Percentiles rank a stretch among this genome's conserved stretches.
Conservation (phyloP, 1,284 basidiomycete species). For the Somion occarium region DNA sequence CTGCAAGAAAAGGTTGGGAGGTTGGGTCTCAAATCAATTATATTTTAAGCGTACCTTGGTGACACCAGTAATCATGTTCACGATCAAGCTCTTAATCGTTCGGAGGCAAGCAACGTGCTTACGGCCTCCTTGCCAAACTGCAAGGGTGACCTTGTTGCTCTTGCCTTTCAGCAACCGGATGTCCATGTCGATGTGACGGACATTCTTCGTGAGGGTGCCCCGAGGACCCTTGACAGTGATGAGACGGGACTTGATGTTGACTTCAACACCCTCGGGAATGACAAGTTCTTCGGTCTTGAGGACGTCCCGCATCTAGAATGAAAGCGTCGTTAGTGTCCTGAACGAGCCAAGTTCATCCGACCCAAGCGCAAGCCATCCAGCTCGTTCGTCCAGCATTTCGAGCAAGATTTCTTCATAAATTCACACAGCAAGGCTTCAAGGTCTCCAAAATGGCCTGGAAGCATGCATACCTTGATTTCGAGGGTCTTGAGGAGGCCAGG, state of each 20-base stretch:
- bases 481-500: slow-evolving; percentile 29
- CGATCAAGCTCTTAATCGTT: slow-evolving; percentile 92
- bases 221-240: slow-evolving; percentile 89
- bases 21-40: slow-evolving; percentile 2
- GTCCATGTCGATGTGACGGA: slow-evolving; percentile 96
- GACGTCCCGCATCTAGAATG: slow-evolving; percentile 81
- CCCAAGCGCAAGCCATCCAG: slow-evolving; percentile 25
- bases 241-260: slow-evolving; percentile 84
- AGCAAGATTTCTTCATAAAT: slow-evolving; percentile 2
- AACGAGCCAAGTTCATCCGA: slow-evolving; percentile 22
- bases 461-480: slow-evolving; percentile 27
- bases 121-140: slow-evolving; percentile 97
- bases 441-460: neutral
- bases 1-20: slow-evolving; percentile 30
- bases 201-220: slow-evolving; percentile 86
- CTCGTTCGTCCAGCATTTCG: slow-evolving; percentile 14
- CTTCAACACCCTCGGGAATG: slow-evolving; percentile 82
- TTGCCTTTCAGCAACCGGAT: slow-evolving; percentile 78
- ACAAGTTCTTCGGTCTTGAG: slow-evolving; percentile 92
- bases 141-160: slow-evolving; percentile 80
- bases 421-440: slow-evolving; percentile 1
- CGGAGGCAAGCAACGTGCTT: slow-evolving; percentile 99
- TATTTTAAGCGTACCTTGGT: slow-evolving; percentile 64
- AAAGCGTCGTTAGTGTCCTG: slow-evolving; percentile 18
- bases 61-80: slow-evolving; percentile 97